Base-by-base conservation (phyloP, 208 protist species). In the Leishmania gerbilli region DNA sequence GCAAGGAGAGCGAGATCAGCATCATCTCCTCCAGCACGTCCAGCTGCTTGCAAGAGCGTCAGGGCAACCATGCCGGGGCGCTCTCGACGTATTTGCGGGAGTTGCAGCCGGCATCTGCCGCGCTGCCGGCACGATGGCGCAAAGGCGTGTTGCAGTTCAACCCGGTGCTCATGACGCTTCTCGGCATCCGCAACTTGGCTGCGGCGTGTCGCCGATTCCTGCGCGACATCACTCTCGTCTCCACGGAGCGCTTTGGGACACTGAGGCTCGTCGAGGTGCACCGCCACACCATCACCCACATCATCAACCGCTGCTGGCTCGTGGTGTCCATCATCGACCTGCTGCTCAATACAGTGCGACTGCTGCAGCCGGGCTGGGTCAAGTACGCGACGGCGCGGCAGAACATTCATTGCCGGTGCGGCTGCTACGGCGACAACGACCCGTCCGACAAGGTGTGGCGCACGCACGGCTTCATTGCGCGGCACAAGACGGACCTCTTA, bases 261-360 rank as follows among this genome's bases (percentile, higher is more conserved):
- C 40, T 93, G 40, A 79, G 81, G 17, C 68, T 84, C 49, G 80
- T 97, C 64, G 91, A 95, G 85, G 77, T 76, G 58, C 88, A 95
- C 76, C 91, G 92, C 11, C 77, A 84, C n/a, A 0, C 58, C 24
- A 83, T 97, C 55, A 90, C 91, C 55, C 85, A 82, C 24, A 71
- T 78, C 71, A 85, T 92, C 71, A 94, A 96, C 82, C 88, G 87
- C 77, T 83, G 92, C 47, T 97, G 94, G 92, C 65, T 97, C 0
- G 60, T 95, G 34, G 88, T 95, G 45, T 76, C 94, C 13, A 45
- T 85, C 56, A 93, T 96, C 76, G 94, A 97, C 79, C 49, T 97
- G 3, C 49, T 94, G 34, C 84, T 97, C 17, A 97, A 96, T 85
- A 95, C 91, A 55, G 86, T 90, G 24, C 91, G 94, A 4, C 86